Evolutionary conservation across 148 eudicot species (phyloP).

Genomic region (Talinum fruticosum): DNA sequence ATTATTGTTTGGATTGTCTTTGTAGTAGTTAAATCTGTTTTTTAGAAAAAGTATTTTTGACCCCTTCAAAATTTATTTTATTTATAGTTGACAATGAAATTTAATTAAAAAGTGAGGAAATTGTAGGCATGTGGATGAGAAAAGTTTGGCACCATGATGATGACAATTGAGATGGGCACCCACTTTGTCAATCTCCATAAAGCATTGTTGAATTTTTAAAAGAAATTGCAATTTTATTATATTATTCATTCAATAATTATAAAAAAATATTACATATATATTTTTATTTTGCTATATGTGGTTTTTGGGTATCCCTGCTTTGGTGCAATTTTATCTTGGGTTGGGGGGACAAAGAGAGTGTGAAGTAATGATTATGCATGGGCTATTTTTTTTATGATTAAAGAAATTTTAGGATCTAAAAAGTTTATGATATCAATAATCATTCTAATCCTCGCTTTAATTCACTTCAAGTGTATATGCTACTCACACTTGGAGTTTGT

Average conservation of each 20-base stretch:
- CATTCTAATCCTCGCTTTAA: slow-evolving; percentile 9
- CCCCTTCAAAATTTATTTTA: background rate
- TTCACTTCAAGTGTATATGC: background rate
- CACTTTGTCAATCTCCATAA: slow-evolving; percentile 15
- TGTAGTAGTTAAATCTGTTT: background rate
- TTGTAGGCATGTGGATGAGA: slow-evolving; percentile 15
- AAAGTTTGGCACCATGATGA: slow-evolving; percentile 15
- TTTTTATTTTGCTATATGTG: background rate
- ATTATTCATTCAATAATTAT: too few relatives aligned
- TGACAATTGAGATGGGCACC: slow-evolving; percentile 19
- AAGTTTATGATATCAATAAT: slow-evolving; percentile 18
- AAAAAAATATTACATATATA: background rate
- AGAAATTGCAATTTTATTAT: too few relatives aligned
- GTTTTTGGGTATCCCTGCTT: background rate
- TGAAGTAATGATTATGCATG: slow-evolving; percentile 25
- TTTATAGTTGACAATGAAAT: background rate
- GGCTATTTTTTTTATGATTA: slow-evolving; percentile 10
- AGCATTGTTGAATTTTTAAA: too few relatives aligned
- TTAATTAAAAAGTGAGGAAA: slow-evolving; percentile 3
- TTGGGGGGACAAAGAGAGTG: slow-evolving; percentile 25
- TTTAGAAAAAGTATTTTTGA: background rate
- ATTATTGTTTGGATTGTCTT: background rate
- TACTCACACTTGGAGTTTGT: background rate
- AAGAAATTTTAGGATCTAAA: slow-evolving; percentile 7
- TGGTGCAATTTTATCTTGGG: slow-evolving; percentile 6